Evolutionary conservation across 768 basidiomycete genomes (phyloP), one percentile per base, ranked within the genome.

Genomic region (Macrolepiota fuliginosa): DNA sequence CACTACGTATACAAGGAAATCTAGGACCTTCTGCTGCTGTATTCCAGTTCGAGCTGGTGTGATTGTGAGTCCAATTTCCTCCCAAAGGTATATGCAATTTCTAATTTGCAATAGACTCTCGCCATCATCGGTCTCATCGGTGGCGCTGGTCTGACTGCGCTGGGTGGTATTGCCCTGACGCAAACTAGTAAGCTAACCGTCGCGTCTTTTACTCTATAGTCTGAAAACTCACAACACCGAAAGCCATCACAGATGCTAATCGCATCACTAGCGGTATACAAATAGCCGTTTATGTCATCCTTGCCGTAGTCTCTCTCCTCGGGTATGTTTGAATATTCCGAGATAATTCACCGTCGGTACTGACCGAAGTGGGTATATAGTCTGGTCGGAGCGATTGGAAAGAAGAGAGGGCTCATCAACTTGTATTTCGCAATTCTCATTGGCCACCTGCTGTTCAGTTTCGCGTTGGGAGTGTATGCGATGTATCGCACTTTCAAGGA

Each of bases 21-120:
- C 76, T 53, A 78, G 80, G 65, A 81, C 74, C 40, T 82, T 81
- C 68, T 82, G 80, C 66, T 80, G 79, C 73, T 82, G 81, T 69
- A 75, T 82, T 54, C 81, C 82, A 9, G 78, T 79, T 37, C 71
- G 82, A 64, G 77, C 76, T 47, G 82, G 81, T 51, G 79, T 79
- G 50, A 70, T 82, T 51, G 80, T 82, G 61, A 65, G 81, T 72
- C 25, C 22, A 32, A 12, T 24, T 37, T 36, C 29, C 32, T 22
- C 10, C 42, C 7, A 17, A 15, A 46, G 15, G 36, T 12, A 10
- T 47, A 27, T 40, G 51, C 29, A 24, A 19, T 39, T 17, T 46
- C 27, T 11, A 17, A 25, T 42, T 57, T 53, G 50, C 35, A 35
- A 12, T 24, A 81, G 80, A 57, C 81, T 32, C 73, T 81, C 61